phyloP scores from a whole-genome alignment of 306 rosid genomes.

The Sicyos baderoa region DNA sequence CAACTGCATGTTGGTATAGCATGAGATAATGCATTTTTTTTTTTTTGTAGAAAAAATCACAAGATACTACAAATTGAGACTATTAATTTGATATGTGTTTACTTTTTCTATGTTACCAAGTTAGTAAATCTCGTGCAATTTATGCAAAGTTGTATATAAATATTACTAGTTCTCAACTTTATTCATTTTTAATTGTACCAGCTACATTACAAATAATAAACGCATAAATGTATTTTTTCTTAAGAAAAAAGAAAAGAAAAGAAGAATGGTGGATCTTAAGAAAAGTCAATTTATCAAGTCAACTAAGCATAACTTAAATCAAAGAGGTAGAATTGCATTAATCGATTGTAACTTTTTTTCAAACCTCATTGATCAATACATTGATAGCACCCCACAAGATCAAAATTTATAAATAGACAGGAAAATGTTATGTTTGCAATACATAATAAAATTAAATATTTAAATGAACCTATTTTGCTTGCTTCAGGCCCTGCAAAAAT shows the following conservation, averaged over 20 bases:
- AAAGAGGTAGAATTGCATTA: neutral
- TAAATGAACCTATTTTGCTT: neutral
- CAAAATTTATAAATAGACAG: conserved; percentile 2
- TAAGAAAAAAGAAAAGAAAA: too few relatives aligned
- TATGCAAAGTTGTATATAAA: too few relatives aligned
- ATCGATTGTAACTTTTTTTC: neutral
- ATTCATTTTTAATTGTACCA: too few relatives aligned
- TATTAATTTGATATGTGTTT: neutral
- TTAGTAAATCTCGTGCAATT: too few relatives aligned
- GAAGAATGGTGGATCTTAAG: neutral
- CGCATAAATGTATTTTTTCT: too few relatives aligned
- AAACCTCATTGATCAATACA: neutral
- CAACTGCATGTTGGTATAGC: neutral
- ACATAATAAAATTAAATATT: neutral
- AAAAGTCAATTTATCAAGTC: neutral
- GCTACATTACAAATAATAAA: too few relatives aligned
- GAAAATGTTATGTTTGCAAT: neutral
- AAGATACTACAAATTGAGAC: too few relatives aligned
- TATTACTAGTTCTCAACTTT: too few relatives aligned
- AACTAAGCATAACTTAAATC: too few relatives aligned
- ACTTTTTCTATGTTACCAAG: neutral
- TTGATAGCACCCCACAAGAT: neutral
- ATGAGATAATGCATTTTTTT: neutral
- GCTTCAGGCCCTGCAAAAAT: neutral
- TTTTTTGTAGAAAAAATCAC: too few relatives aligned